These are phyloP conservation scores for Trypanosoma conorhini DNA, from an alignment of 208 protist genomes.

Conservation along the genomic window DNA sequence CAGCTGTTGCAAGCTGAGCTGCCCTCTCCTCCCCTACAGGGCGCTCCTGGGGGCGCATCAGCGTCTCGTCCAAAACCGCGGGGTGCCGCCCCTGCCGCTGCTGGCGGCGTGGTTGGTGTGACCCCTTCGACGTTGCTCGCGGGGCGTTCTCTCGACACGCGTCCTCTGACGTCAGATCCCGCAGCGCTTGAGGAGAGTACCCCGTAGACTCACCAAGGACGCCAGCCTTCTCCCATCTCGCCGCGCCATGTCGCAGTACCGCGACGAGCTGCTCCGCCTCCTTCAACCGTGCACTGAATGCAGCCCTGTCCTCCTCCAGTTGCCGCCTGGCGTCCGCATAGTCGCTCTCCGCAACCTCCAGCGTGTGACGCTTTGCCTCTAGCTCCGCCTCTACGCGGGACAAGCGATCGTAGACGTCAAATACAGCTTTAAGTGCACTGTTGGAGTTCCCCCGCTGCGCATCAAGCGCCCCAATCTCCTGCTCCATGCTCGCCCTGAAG, in stretches of 20 bases:
- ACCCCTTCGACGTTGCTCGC: not conserved
- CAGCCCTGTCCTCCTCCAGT: slow-evolving; percentile 21
- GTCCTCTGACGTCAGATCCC: slow-evolving; percentile 10
- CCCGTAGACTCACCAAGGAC: not conserved
- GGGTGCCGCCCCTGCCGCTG: not conserved
- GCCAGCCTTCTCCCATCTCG: slow-evolving; percentile 8
- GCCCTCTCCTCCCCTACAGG: not conserved
- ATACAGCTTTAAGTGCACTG: slow-evolving; percentile 17
- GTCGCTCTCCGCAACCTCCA: slow-evolving; percentile 30
- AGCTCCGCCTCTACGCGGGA: slow-evolving; percentile 22
- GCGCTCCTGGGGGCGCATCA: not conserved
- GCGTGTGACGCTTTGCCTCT: slow-evolving; percentile 24
- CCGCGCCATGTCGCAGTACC: slow-evolving; percentile 11
- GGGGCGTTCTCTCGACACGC: not conserved
- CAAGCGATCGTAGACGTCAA: slow-evolving; percentile 34
- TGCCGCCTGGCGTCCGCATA: slow-evolving; percentile 12
- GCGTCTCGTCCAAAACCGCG: not conserved
- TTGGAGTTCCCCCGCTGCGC: slow-evolving; percentile 8
- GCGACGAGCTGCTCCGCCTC: slow-evolving; percentile 15
- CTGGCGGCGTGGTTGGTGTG: not conserved
- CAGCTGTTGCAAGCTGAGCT: not conserved
- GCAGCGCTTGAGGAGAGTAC: not conserved
- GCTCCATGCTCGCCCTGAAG: slow-evolving; percentile 11
- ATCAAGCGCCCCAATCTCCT: slow-evolving; percentile 16
- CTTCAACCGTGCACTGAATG: slow-evolving; percentile 9